Conservation (phyloP, 192 early-diverging fungal genomes). For the Gamsiella multidivaricata region DNA sequence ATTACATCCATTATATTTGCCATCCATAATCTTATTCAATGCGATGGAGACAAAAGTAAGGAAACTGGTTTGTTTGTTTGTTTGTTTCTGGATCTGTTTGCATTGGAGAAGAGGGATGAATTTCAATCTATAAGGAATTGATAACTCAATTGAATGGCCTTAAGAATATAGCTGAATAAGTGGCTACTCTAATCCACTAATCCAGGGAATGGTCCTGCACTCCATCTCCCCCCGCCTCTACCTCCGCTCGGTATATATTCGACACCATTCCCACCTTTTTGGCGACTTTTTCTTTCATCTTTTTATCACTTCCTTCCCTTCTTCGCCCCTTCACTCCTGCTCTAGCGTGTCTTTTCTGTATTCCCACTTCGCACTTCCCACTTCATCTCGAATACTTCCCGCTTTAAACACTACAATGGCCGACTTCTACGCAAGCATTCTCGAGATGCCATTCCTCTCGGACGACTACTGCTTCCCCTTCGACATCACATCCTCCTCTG, state of each 20-base stretch:
- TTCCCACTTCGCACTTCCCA: neutral
- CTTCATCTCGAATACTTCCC: too few relatives aligned
- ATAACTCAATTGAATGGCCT: too few relatives aligned
- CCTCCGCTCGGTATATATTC: neutral
- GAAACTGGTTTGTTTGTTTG: too few relatives aligned
- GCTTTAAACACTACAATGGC: conserved; percentile 5
- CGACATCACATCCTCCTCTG: conserved; percentile 9
- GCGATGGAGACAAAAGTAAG: too few relatives aligned
- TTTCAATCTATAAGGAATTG: too few relatives aligned
- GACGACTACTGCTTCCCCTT: conserved; percentile 47
- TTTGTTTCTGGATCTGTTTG: too few relatives aligned
- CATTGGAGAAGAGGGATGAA: too few relatives aligned
- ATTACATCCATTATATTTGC: too few relatives aligned
- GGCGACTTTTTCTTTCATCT: neutral
- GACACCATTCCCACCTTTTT: neutral
- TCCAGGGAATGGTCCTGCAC: too few relatives aligned
- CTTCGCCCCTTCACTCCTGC: neutral
- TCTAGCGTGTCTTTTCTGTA: neutral
- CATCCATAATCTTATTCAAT: neutral
- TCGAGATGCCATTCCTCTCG: conserved; percentile 48
- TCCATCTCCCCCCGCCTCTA: too few relatives aligned
- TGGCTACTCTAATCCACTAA: too few relatives aligned
- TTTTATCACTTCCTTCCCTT: neutral
- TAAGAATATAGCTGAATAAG: too few relatives aligned
- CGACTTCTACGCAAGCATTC: conserved; percentile 34